Evolutionary conservation across 2,329 filamentous ascomycete species (phyloP).

Genomic region (Bisporella sp.): DNA sequence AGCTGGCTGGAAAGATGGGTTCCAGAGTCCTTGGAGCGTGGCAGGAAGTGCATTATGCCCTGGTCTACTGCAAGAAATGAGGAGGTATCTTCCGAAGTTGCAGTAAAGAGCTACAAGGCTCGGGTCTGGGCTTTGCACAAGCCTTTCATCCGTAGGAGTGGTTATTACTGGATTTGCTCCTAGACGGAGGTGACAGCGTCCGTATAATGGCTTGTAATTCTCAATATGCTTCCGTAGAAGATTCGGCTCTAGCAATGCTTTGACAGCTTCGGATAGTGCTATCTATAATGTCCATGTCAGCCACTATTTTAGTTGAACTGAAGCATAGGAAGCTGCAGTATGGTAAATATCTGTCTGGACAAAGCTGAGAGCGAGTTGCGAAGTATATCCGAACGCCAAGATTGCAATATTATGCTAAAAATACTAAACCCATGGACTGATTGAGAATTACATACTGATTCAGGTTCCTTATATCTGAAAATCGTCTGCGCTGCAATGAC

Average conservation of each 20-base stretch:
- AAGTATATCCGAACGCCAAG: no score
- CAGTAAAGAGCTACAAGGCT: constrained; percentile 26
- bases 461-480: constrained; percentile 26
- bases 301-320: no score
- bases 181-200: constrained; percentile 26
- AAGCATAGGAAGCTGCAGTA: no score
- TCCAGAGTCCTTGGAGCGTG: constrained; percentile 40
- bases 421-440: no score
- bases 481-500: constrained; percentile 33
- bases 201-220: constrained; percentile 29
- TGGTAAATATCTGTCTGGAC: no score
- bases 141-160: constrained; percentile 26
- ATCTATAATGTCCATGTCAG: no score
- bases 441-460: no score
- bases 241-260: constrained; percentile 11
- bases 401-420: no score
- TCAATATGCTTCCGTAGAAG: constrained; percentile 24
- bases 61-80: constrained; percentile 29
- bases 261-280: no score
- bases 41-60: constrained; percentile 30
- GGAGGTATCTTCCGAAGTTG: constrained; percentile 33
- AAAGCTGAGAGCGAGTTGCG: no score
- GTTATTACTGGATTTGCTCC: constrained; percentile 9
- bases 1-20: constrained; percentile 32
- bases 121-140: constrained; percentile 15